Evolutionary conservation across 2,329 filamentous ascomycete species (phyloP), one percentile per base, ranked within the genome.

Genomic region (Zalaria sp.): DNA sequence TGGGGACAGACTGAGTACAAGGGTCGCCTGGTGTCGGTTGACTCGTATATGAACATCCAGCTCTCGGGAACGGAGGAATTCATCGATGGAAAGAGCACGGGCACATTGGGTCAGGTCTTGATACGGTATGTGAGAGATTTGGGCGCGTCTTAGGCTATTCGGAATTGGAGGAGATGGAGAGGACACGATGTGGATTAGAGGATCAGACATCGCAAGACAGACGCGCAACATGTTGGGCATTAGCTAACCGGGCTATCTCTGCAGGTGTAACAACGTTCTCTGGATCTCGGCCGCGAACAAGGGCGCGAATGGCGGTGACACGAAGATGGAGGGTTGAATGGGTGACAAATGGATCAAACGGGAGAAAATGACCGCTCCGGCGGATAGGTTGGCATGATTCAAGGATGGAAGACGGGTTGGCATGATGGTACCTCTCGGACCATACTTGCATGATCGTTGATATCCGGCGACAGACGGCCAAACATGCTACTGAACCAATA

Each of bases 31-130:
- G 83, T 94, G 58, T 89, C 83, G 55, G 84, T 93, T 58, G 91
- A 98, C 68, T 87, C 83, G 59, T 98, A 98, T 71, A 96, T 98
- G 89, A 98, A 98, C 69, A 79, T 98, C 49, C 87, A 96, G 67
- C 75, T 98, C 49, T 79, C 80, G 51, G 81, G 82, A 55, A 88
- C 89, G 40, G 84, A 94, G 66, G 91, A 98, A 65, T 95, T 81
- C 65, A 83, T 94, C 57, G 79, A 87, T 59, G 81, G 85, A 52
- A 83, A 93, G 73, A 80, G 78, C 60, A 86, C 82, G 31, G 89
- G 87, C 43, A 77, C 77, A 38, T 67, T 98, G 50, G 91, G 91
- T 5, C 83, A 94, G 65, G 88, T 98, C 37, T 64, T 98, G 55
- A 96, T 98, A 57, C 73, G 89, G 82, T 93, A 64, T 47, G 69